Evolutionary conservation across 768 basidiomycete species (phyloP).

Genomic region (Leccinum disarticulatum): DNA sequence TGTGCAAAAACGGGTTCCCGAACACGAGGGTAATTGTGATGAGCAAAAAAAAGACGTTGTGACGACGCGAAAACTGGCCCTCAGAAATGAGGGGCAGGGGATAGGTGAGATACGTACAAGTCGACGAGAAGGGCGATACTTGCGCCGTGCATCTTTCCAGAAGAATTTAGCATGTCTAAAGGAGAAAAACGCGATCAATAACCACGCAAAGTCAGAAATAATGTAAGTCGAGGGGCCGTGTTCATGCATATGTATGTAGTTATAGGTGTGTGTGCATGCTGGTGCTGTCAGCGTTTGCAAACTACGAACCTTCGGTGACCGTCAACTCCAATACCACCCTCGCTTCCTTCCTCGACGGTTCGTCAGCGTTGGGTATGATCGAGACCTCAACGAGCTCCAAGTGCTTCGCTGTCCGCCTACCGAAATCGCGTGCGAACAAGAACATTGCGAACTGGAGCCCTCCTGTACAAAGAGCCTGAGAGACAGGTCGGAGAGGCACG

Average conservation of each 20-base stretch:
- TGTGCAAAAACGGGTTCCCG: slow-evolving; percentile 14
- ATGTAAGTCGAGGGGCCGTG: too few species aligned
- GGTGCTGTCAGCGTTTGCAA: too few species aligned
- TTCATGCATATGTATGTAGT: too few species aligned
- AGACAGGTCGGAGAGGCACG: too few species aligned
- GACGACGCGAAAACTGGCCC: not conserved
- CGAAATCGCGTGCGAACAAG: slow-evolving; percentile 30
- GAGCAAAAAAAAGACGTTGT: not conserved
- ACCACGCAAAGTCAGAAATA: too few species aligned
- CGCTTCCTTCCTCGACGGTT: slow-evolving; percentile 36
- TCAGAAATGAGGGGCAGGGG: not conserved
- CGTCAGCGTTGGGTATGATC: slow-evolving; percentile 36
- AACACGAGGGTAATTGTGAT: not conserved
- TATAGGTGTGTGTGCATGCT: too few species aligned
- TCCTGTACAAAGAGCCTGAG: slow-evolving; percentile 23
- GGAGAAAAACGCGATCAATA: too few species aligned
- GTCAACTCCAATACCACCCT: slow-evolving; percentile 42
- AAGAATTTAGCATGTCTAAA: slow-evolving; percentile 45
- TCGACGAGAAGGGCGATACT: slow-evolving; percentile 47
- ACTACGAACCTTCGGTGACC: slow-evolving; percentile 43
- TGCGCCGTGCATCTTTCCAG: slow-evolving; percentile 41
- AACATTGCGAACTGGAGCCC: slow-evolving; percentile 39
- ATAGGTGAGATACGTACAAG: slow-evolving; percentile 32
- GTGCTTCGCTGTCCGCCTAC: slow-evolving; percentile 3
- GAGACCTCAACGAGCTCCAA: slow-evolving; percentile 40